Evolutionary conservation across 2,329 filamentous ascomycete species (phyloP).

Genomic region (Polychaeton citri): DNA sequence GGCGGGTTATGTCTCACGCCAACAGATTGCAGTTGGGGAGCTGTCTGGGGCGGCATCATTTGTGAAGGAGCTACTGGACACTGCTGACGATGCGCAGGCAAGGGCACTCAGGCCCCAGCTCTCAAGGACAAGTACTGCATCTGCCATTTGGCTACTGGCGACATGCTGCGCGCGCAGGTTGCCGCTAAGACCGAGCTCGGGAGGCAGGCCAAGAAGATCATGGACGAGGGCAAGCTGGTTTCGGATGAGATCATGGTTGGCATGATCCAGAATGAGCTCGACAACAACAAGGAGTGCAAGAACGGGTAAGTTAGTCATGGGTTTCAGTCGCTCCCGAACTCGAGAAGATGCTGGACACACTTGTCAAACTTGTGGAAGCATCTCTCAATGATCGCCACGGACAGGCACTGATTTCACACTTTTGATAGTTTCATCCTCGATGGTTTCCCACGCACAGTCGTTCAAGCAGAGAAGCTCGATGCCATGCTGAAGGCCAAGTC

Average conservation of each 20-base stretch:
- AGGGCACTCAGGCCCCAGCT: conserved; percentile 94
- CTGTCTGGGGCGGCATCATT: conserved; percentile 1
- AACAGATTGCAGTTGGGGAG: too few species aligned
- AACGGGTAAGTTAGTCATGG: conserved; percentile 77
- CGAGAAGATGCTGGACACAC: too few species aligned
- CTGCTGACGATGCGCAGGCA: too few species aligned
- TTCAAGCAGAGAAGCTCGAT: conserved; percentile 89
- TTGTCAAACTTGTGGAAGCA: too few species aligned
- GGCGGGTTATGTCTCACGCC: not conserved
- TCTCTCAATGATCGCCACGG: too few species aligned
- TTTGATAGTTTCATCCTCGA: conserved; percentile 82
- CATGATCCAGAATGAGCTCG: conserved; percentile 97
- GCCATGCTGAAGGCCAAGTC: conserved; percentile 68
- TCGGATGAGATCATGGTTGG: conserved; percentile 98
- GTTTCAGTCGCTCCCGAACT: too few species aligned
- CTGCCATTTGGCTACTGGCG: conserved; percentile 94
- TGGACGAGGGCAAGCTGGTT: conserved; percentile 95
- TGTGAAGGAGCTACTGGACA: too few species aligned
- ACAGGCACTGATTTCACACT: not conserved
- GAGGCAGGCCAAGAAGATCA: conserved; percentile 98
- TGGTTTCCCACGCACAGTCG: conserved; percentile 92
- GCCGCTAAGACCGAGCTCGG: conserved; percentile 93
- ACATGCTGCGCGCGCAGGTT: conserved; percentile 98
- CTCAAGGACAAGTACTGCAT: conserved; percentile 97
- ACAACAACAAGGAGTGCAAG: conserved; percentile 88